phyloP scores from a whole-genome alignment of 306 rosid species.

The Quercus gilva region DNA sequence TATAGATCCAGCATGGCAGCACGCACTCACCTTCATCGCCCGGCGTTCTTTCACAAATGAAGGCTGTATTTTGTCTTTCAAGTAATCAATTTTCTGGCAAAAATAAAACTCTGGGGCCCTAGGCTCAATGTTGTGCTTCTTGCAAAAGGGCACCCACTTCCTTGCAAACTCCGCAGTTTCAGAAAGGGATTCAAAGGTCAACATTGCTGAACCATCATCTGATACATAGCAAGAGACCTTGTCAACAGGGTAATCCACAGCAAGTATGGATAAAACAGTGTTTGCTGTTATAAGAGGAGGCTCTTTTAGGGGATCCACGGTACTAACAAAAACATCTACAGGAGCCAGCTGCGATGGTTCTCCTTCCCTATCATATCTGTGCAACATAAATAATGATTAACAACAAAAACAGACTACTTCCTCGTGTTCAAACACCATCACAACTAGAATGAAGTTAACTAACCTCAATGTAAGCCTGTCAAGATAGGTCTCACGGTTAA shows the following conservation, averaged over 20 bases:
- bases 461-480: slow-evolving; percentile 90
- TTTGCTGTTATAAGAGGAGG: slow-evolving; percentile 95
- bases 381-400: slow-evolving; percentile 27
- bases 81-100: slow-evolving; percentile 93
- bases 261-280: slow-evolving; percentile 96
- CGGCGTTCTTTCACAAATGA: slow-evolving; percentile 97
- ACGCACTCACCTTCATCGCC: slow-evolving; percentile 77
- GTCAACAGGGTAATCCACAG: slow-evolving; percentile 99
- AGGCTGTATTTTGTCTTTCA: slow-evolving; percentile 96
- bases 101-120: slow-evolving; percentile 99
- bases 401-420: slow-evolving; percentile 5
- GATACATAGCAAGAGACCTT: slow-evolving; percentile 99
- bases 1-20: neutral
- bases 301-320: slow-evolving; percentile 99
- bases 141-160: slow-evolving; percentile 98
- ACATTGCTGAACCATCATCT: slow-evolving; percentile 99
- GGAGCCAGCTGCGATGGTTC: slow-evolving; percentile 96
- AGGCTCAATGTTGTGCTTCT: slow-evolving; percentile 91
- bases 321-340: slow-evolving; percentile 90
- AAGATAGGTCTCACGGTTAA: slow-evolving; percentile 94
- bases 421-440: neutral
- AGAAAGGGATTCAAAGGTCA: slow-evolving; percentile 93
- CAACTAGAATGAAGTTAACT: slow-evolving; percentile 11
- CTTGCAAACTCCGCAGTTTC: slow-evolving; percentile 99
- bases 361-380: slow-evolving; percentile 94